Evolutionary conservation across 768 basidiomycete genomes (phyloP).

Genomic region (Amanita muscaria): DNA sequence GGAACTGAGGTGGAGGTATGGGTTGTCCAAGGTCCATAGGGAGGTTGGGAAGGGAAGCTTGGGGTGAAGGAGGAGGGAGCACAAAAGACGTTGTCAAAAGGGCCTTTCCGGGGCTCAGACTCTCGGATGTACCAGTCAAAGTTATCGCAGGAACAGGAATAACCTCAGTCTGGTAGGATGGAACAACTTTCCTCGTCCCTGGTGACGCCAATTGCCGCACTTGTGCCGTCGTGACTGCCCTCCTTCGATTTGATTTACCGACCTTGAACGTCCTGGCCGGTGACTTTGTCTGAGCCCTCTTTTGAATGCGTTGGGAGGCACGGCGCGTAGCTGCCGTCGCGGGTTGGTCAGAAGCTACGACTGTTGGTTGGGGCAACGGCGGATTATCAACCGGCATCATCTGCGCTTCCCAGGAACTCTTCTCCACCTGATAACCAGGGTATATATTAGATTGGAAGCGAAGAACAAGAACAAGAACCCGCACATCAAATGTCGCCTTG

Average conservation of each 20-base stretch:
- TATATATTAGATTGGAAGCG: not conserved
- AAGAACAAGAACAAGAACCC: not conserved
- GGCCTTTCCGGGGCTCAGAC: slow-evolving; percentile 29
- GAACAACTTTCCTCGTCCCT: slow-evolving; percentile 26
- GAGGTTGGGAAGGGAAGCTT: slow-evolving; percentile 46
- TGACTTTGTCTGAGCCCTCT: slow-evolving; percentile 22
- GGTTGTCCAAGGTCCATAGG: slow-evolving; percentile 8
- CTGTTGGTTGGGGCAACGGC: not conserved
- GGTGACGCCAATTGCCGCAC: slow-evolving; percentile 20
- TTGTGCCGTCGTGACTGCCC: slow-evolving; percentile 15
- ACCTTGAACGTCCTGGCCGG: slow-evolving; percentile 30
- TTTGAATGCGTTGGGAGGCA: slow-evolving; percentile 13
- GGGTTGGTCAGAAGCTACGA: not conserved
- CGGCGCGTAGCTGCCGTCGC: slow-evolving; percentile 13
- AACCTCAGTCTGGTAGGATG: slow-evolving; percentile 35
- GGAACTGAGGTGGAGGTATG: slow-evolving; percentile 8
- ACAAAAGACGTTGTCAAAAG: slow-evolving; percentile 66
- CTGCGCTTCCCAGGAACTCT: slow-evolving; percentile 63
- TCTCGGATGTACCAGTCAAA: slow-evolving; percentile 4
- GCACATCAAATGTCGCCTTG: slow-evolving; percentile 59
- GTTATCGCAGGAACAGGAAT: slow-evolving; percentile 24
- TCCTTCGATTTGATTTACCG: slow-evolving; percentile 40
- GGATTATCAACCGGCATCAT: slow-evolving; percentile 27
- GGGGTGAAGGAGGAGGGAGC: slow-evolving; percentile 70
- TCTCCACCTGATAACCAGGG: slow-evolving; percentile 58